Base-by-base conservation (phyloP, 208 protist genomes). In the Crithidia brevicula region DNA sequence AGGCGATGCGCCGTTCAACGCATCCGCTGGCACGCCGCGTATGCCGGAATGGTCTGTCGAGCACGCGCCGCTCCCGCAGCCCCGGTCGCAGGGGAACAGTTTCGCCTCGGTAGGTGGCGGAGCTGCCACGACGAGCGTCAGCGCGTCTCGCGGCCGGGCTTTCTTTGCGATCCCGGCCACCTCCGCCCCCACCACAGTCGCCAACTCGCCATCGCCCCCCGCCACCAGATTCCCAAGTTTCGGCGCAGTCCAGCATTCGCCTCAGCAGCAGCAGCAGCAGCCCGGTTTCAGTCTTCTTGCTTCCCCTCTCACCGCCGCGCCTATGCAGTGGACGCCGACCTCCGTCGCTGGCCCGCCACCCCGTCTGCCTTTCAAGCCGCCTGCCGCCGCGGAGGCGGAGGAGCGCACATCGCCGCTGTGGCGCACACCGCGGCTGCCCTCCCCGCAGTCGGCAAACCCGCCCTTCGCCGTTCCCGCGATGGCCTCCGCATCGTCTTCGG, bases 401-500 rank as follows among this genome's bases (percentile, higher is more conserved):
- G 59, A 65, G 6, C 59, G 46, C 18, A 25, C 20, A 45, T 65
- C 45, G 45, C 59, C 45, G 27, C n/a, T 20, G 27, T 45, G 43
- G n/a, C 40, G 28, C 7, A 50, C 42, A 38, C 40, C 57, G n/a
- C 23, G 0, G 3, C 25, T 33, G 40, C 57, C 27, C 8, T 4
- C 28, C 3, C 10, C 42, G 25, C 57, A 13, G 25, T 52, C 25
- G 1, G 15, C 25, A 8, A 40, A 33, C 10, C 25, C 30, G 40
- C 52, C 57, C 30, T 42, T 42, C 18, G 30, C 43, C 22, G 20
- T 45, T 13, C 33, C 28, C 59, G 5, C 28, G 27, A 22, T 65
- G 6, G 25, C 45, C 0, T 36, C 27, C n/a, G 25, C 23, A 4
- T 52, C 42, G n/a, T 63, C 28, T n/a, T n/a, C n/a, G n/a, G 15